Percentiles rank a stretch among this genome's conserved stretches.
Evolutionary conservation across 1,284 basidiomycete species (phyloP).

Genomic region (Boletus coffeatus): DNA sequence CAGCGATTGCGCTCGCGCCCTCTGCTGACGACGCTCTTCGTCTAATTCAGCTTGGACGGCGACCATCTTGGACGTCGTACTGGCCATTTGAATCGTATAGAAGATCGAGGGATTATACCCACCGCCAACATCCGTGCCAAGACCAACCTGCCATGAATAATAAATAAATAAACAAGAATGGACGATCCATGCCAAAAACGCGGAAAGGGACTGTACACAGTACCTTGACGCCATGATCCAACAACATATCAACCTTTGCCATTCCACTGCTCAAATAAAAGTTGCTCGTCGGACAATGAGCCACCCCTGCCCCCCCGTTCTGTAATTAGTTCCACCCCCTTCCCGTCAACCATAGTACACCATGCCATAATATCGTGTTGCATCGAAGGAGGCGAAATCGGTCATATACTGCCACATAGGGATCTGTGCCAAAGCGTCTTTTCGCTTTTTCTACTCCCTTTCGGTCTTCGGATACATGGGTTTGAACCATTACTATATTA

Average conservation of each 20-base stretch:
- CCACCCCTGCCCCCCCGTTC: conserved; percentile 65
- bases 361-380: conserved; percentile 88
- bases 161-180: background rate
- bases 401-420: conserved; percentile 81
- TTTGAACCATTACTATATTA: conserved; percentile 44
- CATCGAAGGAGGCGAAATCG: conserved; percentile 65
- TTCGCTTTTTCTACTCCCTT: conserved; percentile 67
- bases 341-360: conserved; percentile 61
- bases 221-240: conserved; percentile 86
- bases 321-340: conserved; percentile 72
- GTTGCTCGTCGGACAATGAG: conserved; percentile 92
- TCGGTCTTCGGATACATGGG: conserved; percentile 85
- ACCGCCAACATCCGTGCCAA: conserved; percentile 88
- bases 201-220: conserved; percentile 7
- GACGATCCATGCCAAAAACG: background rate
- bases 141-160: conserved; percentile 48
- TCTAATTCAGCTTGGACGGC: conserved; percentile 34
- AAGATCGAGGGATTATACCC: conserved; percentile 83
- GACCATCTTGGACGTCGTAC: conserved; percentile 75
- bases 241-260: conserved; percentile 71
- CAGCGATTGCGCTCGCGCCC: background rate
- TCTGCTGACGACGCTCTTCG: conserved; percentile 8
- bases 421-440: conserved; percentile 57
- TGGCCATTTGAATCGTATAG: conserved; percentile 73
- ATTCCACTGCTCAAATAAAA: conserved; percentile 85